phyloP scores from a whole-genome alignment of 2,329 filamentous ascomycete genomes.

The Trichoderma sp. region DNA sequence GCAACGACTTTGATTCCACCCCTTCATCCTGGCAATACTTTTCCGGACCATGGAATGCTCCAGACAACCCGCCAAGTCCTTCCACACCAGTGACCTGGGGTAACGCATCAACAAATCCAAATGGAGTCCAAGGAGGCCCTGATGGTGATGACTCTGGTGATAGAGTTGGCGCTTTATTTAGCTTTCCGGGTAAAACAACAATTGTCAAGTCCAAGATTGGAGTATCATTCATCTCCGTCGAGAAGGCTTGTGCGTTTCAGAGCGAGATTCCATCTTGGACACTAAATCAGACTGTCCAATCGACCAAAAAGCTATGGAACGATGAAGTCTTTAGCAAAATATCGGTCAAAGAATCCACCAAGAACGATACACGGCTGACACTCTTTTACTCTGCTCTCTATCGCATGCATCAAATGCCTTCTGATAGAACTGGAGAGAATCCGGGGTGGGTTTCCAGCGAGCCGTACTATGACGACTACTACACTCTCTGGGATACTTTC shows the following conservation, averaged over 20 bases:
- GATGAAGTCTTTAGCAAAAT: constrained; percentile 44
- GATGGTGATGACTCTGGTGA: constrained; percentile 52
- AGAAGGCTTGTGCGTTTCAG: constrained; percentile 49
- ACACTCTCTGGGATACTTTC: constrained; percentile 57
- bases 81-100: constrained; percentile 45
- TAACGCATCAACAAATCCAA: constrained; percentile 49
- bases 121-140: constrained; percentile 50
- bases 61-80: constrained; percentile 19
- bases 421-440: constrained; percentile 59
- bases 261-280: constrained; percentile 44
- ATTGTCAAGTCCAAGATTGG: constrained; percentile 50
- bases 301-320: constrained; percentile 46
- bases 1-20: constrained; percentile 24
- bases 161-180: constrained; percentile 52
- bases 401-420: constrained; percentile 60
- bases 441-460: constrained; percentile 53
- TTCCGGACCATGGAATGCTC: constrained; percentile 28
- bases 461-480: constrained; percentile 60
- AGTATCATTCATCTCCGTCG: constrained; percentile 48
- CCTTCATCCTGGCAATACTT: constrained; percentile 36
- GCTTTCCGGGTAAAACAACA: constrained; percentile 38
- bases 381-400: constrained; percentile 60
- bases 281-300: constrained; percentile 39
- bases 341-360: constrained; percentile 32
- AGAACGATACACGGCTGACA: constrained; percentile 47